These are phyloP conservation scores for Vitis rotundifolia DNA, from an alignment of 164 flowering plant species.

Conservation along the genomic window DNA sequence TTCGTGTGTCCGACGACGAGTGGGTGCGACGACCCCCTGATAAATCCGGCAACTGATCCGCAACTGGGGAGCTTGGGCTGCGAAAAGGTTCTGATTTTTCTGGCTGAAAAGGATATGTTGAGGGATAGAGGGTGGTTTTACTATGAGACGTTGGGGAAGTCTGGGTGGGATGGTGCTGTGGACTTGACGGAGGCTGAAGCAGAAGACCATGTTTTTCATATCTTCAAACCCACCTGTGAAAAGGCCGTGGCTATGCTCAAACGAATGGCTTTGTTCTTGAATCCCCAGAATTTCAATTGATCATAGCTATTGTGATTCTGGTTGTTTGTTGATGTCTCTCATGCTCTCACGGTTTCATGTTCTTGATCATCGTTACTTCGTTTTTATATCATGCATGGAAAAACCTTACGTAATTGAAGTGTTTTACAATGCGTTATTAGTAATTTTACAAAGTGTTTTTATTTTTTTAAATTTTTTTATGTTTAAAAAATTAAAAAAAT, in stretches of 20 bases:
- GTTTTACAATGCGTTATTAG: too few species aligned
- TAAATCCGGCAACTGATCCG: constrained; percentile 14
- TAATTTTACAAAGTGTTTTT: too few species aligned
- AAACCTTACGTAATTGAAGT: too few species aligned
- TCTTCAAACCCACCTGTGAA: constrained; percentile 17
- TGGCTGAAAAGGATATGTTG: constrained; percentile 32
- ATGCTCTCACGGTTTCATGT: too few species aligned
- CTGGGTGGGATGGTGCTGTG: constrained; percentile 33
- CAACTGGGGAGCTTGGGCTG: constrained; percentile 24
- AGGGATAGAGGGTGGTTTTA: constrained; percentile 27
- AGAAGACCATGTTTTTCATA: constrained; percentile 32
- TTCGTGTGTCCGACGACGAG: constrained; percentile 5
- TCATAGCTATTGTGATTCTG: too few species aligned
- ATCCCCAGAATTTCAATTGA: background rate
- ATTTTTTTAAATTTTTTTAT: too few species aligned
- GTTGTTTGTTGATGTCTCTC: too few species aligned
- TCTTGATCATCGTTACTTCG: too few species aligned
- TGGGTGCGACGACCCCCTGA: constrained; percentile 19
- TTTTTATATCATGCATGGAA: too few species aligned
- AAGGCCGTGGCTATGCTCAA: constrained; percentile 25
- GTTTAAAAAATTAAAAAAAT: too few species aligned
- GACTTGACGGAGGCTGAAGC: constrained; percentile 30
- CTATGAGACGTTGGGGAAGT: constrained; percentile 24
- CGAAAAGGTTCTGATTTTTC: constrained; percentile 29
- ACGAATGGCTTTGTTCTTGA: constrained; percentile 24